Evolutionary conservation across 192 early-diverging fungal species (phyloP).

Genomic region (Pilobolus umbonatus): DNA sequence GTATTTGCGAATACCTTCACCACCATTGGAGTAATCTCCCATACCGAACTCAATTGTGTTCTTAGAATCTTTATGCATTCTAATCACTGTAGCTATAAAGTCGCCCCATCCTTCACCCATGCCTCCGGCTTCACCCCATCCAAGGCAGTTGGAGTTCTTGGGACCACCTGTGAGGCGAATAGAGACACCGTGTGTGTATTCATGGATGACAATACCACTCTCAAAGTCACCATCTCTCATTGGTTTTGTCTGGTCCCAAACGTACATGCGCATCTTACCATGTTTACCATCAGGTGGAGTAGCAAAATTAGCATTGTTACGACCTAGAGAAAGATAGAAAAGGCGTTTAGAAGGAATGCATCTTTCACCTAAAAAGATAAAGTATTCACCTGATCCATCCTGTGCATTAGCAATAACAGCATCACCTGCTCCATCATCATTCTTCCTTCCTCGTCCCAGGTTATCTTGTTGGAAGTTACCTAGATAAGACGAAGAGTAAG

Average conservation of each 20-base stretch:
- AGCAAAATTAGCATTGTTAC: constrained; percentile 93
- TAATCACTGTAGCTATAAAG: constrained; percentile 78
- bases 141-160: constrained; percentile 82
- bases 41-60: constrained; percentile 69
- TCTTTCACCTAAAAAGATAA: not conserved
- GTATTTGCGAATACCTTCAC: constrained; percentile 84
- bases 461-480: constrained; percentile 91
- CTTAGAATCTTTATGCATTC: constrained; percentile 51
- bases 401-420: constrained; percentile 91
- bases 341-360: not conserved
- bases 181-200: constrained; percentile 91
- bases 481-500: not conserved
- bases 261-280: constrained; percentile 93
- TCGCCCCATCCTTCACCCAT: constrained; percentile 98
- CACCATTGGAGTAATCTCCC: constrained; percentile 77
- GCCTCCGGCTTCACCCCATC: constrained; percentile 82
- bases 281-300: constrained; percentile 91
- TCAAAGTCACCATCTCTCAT: constrained; percentile 85
- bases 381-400: constrained; percentile 73
- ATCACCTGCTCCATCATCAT: constrained; percentile 46
- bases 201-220: constrained; percentile 90
- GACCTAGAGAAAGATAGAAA: constrained; percentile 5
- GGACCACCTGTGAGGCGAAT: constrained; percentile 91
- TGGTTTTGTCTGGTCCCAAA: constrained; percentile 75
- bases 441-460: constrained; percentile 54